Evolutionary conservation across 1,284 basidiomycete genomes (phyloP), one percentile per base, ranked within the genome.

Genomic region (Puccinia horiana): DNA sequence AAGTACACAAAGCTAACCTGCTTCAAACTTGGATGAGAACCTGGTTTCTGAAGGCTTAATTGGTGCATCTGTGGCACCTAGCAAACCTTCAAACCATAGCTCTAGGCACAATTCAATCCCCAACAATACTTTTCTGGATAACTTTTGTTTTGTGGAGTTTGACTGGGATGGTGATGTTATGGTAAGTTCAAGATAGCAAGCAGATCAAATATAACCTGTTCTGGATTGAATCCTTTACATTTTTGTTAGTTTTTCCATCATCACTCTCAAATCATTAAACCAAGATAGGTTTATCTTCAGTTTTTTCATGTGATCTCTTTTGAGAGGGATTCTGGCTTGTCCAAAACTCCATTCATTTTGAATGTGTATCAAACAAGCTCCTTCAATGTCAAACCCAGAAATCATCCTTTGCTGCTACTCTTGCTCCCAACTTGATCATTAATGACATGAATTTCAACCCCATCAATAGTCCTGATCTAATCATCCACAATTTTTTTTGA

Each of bases 361-460:
- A 75, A 81, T 20, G 58, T 81, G 9, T 81, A 81, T 75, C 80
- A 81, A 44, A 81, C n/a, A n/a, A n/a, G n/a, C n/a, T n/a, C n/a
- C n/a, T n/a, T n/a, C n/a, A n/a, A n/a, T n/a, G n/a, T n/a, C n/a
- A n/a, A n/a, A n/a, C n/a, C n/a, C n/a, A n/a, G n/a, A n/a, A n/a
- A n/a, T n/a, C n/a, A n/a, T n/a, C n/a, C n/a, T n/a, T n/a, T n/a
- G n/a, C n/a, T n/a, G n/a, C n/a, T n/a, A n/a, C n/a, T n/a, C n/a
- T n/a, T n/a, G n/a, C n/a, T n/a, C n/a, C n/a, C n/a, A n/a, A n/a
- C n/a, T n/a, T n/a, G n/a, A n/a, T n/a, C n/a, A n/a, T n/a, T n/a
- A n/a, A n/a, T n/a, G n/a, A n/a, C n/a, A n/a, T n/a, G n/a, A n/a
- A n/a, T n/a, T n/a, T n/a, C n/a, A n/a, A n/a, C n/a, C n/a, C n/a